Evolutionary conservation across 2,329 filamentous ascomycete species (phyloP), one percentile per base, ranked within the genome.

Genomic region (Botrytis sinoallii): DNA sequence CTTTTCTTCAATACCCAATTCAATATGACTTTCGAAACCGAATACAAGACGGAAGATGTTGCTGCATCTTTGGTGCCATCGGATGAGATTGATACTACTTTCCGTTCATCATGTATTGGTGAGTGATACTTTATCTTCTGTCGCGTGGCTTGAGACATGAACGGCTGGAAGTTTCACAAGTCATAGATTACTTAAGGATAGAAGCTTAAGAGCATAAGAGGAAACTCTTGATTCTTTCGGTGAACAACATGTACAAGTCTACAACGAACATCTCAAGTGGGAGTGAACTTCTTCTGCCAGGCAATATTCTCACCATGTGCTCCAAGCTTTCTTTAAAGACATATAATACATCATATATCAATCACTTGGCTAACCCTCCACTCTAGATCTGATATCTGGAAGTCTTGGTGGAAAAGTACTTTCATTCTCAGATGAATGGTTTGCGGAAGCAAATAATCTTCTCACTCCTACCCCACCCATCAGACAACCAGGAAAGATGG

Each of bases 341-440:
- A 29, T 29, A 16, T 8, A 55, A 35, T 14, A 61, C 14, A n/a
- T 5, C 16, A 16, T 10, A 35, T 16, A n/a, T 63, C 8, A 16
- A 42, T 8, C 29, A 46, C 38, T 60, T 38, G 59, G 6, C 76
- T 78, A 42, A 79, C 18, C 57, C 46, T 48, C 40, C 16, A 66
- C n/a, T 52, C 29, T 75, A 91, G 89, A 91, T 79, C 84, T 92
- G 68, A 82, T 90, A 72, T 91, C 89, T 60, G 86, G 86, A 10
- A 84, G 87, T 10, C 82, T 92, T 63, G 90, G 89, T 75, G 89
- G 89, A 74, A 89, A 88, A 81, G 84, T 92, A 73, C 85, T 92
- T 29, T 91, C 85, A 73, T 90, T 87, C 81, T 92, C 90, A 67
- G 88, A 92, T 80, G 84, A 92, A 82, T 92, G 89, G 88, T 92